A percentile compares a stretch with the other conserved stretches of the same genome.
phyloP scores from a whole-genome alignment of 2,329 filamentous ascomycete species.

The Alternaria sp. region DNA sequence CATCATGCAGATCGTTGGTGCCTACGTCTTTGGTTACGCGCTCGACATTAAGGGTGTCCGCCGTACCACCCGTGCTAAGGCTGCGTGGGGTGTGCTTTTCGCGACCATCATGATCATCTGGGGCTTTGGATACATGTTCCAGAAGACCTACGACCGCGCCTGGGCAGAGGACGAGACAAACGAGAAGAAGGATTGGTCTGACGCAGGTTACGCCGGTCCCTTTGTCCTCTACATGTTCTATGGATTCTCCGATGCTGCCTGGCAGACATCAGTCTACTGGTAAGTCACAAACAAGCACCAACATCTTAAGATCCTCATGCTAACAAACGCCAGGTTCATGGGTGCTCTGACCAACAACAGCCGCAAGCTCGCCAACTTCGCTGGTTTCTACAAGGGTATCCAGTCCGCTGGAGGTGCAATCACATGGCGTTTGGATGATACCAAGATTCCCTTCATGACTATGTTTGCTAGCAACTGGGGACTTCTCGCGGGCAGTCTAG shows the following conservation, averaged over 20 bases:
- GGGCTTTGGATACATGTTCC: constrained; percentile 83
- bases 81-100: constrained; percentile 67
- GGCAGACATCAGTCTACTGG: constrained; percentile 94
- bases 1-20: constrained; percentile 77
- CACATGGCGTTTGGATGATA: constrained; percentile 72
- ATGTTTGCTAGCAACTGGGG: constrained; percentile 81
- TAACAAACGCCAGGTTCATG: constrained; percentile 59
- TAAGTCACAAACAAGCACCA: constrained; percentile 49
- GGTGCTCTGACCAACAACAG: constrained; percentile 90
- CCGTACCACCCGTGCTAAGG: constrained; percentile 71
- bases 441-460: constrained; percentile 66
- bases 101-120: constrained; percentile 77
- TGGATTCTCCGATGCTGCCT: constrained; percentile 85
- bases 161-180: constrained; percentile 33
- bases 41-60: constrained; percentile 66
- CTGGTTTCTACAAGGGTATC: constrained; percentile 88
- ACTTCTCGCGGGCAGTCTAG: constrained; percentile 72
- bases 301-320: background rate
- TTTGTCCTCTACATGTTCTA: constrained; percentile 93
- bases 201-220: constrained; percentile 72
- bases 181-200: constrained; percentile 68
- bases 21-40: constrained; percentile 72
- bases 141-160: constrained; percentile 63
- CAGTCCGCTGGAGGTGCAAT: constrained; percentile 86
- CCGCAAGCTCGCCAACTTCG: constrained; percentile 89